Conservation (phyloP, 495 filamentous ascomycete genomes). For the Neohortaea acidophila region DNA sequence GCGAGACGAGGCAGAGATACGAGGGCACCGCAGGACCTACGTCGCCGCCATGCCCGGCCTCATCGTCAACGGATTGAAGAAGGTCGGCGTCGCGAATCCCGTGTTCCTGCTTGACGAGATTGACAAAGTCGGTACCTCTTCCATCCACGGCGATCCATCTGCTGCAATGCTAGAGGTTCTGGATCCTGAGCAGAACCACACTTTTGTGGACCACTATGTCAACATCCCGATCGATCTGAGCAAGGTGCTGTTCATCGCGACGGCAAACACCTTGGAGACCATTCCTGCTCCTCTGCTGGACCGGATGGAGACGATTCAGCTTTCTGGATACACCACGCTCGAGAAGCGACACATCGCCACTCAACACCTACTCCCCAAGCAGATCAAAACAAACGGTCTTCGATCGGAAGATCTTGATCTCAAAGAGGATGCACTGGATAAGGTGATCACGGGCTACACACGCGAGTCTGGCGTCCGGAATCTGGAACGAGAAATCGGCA, state of each 20-base stretch:
- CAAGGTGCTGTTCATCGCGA: slow-evolving; percentile 97
- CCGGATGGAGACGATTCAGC: slow-evolving; percentile 85
- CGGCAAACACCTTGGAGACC: slow-evolving; percentile 87
- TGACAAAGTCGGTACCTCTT: slow-evolving; percentile 87
- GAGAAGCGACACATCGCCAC: slow-evolving; percentile 94
- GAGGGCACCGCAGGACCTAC: slow-evolving; percentile 90
- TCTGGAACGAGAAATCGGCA: slow-evolving; percentile 86
- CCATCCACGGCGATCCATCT: slow-evolving; percentile 89
- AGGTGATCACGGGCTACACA: slow-evolving; percentile 89
- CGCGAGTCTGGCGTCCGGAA: slow-evolving; percentile 96
- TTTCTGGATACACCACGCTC: slow-evolving; percentile 93
- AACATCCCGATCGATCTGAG: slow-evolving; percentile 91
- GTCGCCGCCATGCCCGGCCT: slow-evolving; percentile 97
- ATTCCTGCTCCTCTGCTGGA: slow-evolving; percentile 91
- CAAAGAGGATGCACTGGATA: slow-evolving; percentile 71
- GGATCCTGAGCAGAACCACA: slow-evolving; percentile 93
- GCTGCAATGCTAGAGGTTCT: slow-evolving; percentile 99
- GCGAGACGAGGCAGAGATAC: slow-evolving; percentile 89
- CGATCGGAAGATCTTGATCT: slow-evolving; percentile 55
- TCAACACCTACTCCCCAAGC: slow-evolving; percentile 87
- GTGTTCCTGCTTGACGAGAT: slow-evolving; percentile 97
- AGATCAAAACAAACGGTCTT: slow-evolving; percentile 70
- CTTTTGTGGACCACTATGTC: slow-evolving; percentile 92
- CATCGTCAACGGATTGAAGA: slow-evolving; percentile 87
- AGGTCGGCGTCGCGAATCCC: slow-evolving; percentile 89